Percentiles rank a stretch among this genome's conserved stretches.
phyloP scores from a whole-genome alignment of 2,329 filamentous ascomycete species.

The Chaetothyriales sp. region DNA sequence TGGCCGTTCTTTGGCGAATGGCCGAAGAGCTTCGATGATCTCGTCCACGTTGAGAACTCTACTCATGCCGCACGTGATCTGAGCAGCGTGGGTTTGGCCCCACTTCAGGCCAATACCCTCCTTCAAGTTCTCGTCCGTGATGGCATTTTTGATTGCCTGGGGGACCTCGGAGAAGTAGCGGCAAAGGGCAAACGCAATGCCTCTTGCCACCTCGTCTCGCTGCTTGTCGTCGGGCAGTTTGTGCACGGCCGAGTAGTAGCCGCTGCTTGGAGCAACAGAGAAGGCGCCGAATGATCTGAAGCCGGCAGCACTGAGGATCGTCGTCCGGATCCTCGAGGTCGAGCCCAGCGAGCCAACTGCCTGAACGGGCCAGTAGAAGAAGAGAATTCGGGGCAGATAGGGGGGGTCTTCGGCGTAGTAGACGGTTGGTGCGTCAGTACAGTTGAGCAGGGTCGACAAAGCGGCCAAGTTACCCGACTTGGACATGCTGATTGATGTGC shows the following conservation, averaged over 20 bases:
- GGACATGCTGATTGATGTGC: slow-evolving; percentile 10
- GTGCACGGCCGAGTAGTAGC: slow-evolving; percentile 79
- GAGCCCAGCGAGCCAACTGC: slow-evolving; percentile 76
- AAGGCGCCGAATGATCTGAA: slow-evolving; percentile 81
- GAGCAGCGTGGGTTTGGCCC: slow-evolving; percentile 74
- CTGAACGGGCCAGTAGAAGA: slow-evolving; percentile 86
- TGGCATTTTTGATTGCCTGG: slow-evolving; percentile 56
- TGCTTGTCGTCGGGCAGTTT: slow-evolving; percentile 86
- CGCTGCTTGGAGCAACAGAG: slow-evolving; percentile 82
- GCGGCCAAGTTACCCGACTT: slow-evolving; percentile 18
- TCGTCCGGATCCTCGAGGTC: slow-evolving; percentile 86
- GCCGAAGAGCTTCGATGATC: slow-evolving; percentile 54
- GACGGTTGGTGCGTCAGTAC: slow-evolving; percentile 39
- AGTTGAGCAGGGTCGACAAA: slow-evolving; percentile 14
- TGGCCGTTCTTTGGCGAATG: slow-evolving; percentile 17
- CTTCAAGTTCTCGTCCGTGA: slow-evolving; percentile 35
- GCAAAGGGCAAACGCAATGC: slow-evolving; percentile 77
- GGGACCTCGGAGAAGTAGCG: slow-evolving; percentile 91
- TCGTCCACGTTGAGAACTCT: slow-evolving; percentile 64
- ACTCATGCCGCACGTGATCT: slow-evolving; percentile 72
- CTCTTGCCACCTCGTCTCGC: slow-evolving; percentile 84
- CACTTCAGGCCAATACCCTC: slow-evolving; percentile 16
- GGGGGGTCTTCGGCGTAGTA: slow-evolving; percentile 81
- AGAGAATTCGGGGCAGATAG: slow-evolving; percentile 62
- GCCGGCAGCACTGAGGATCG: slow-evolving; percentile 80